A percentile compares a stretch with the other conserved stretches of the same genome.
Evolutionary conservation across 768 basidiomycete species (phyloP).

Genomic region (Tylopilus vinaceipallidus): DNA sequence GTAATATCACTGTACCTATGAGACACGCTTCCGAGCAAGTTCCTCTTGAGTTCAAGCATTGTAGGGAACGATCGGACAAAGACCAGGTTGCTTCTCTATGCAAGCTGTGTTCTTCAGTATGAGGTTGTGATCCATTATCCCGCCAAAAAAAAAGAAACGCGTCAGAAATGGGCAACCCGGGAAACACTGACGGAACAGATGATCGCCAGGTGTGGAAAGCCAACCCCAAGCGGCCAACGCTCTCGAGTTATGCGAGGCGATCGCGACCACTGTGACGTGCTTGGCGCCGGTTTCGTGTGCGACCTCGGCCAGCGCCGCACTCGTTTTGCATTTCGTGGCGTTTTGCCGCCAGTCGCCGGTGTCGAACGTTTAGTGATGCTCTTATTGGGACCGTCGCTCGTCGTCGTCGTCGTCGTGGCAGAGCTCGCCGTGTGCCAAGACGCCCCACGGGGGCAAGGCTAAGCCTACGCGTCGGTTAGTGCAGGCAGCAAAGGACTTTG

Average conservation of each 20-base stretch:
- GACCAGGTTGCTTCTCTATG: slow-evolving; percentile 7
- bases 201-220: slow-evolving; percentile 37
- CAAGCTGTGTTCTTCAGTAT: no score
- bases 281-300: slow-evolving; percentile 39
- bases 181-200: no score
- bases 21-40: no score
- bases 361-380: slow-evolving; percentile 32
- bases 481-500: slow-evolving; percentile 3
- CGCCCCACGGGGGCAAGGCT: slow-evolving; percentile 37
- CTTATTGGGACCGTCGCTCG: slow-evolving; percentile 33
- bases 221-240: slow-evolving; percentile 35
- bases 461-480: slow-evolving; percentile 3
- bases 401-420: slow-evolving; percentile 29
- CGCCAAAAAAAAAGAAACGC: no score
- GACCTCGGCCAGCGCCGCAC: slow-evolving; percentile 37
- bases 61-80: slow-evolving; percentile 4
- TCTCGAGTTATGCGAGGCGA: slow-evolving; percentile 40
- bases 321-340: slow-evolving; percentile 31
- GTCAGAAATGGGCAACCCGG: no score
- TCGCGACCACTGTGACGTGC: slow-evolving; percentile 37
- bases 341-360: slow-evolving; percentile 36
- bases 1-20: no score
- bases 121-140: no score
- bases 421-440: slow-evolving; percentile 26
- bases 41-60: not conserved